These are phyloP conservation scores for Blastobotrys mokoenaii DNA, from an alignment of 805 yeast species.

Conservation along the genomic window DNA sequence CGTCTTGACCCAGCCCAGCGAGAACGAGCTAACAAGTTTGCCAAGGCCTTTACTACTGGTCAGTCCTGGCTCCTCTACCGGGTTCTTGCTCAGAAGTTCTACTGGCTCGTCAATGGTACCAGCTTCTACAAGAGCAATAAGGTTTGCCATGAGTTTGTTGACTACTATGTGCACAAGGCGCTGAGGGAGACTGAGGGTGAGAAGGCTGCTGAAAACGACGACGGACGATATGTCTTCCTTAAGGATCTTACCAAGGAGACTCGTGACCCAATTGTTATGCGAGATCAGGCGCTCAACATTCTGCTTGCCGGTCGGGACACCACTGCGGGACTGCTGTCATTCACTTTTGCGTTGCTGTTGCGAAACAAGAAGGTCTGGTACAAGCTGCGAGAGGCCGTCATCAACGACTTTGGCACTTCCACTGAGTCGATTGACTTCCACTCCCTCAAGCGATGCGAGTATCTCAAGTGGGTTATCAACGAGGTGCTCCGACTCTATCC, in stretches of 20 bases:
- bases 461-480: slow-evolving; percentile 36
- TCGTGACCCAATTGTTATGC: slow-evolving; percentile 37
- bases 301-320: slow-evolving; percentile 47
- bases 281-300: slow-evolving; percentile 43
- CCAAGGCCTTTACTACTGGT: slow-evolving; percentile 19
- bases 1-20: neutral
- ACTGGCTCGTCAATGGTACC: slow-evolving; percentile 13
- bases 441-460: slow-evolving; percentile 35
- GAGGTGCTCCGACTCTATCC: slow-evolving; percentile 41
- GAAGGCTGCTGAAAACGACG: slow-evolving; percentile 26
- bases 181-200: slow-evolving; percentile 18
- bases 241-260: slow-evolving; percentile 41
- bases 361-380: slow-evolving; percentile 26
- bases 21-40: slow-evolving; percentile 15
- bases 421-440: slow-evolving; percentile 31
- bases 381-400: slow-evolving; percentile 32
- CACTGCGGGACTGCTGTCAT: slow-evolving; percentile 42
- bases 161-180: slow-evolving; percentile 35
- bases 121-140: slow-evolving; percentile 30
- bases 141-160: slow-evolving; percentile 30
- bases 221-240: slow-evolving; percentile 36
- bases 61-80: slow-evolving; percentile 7
- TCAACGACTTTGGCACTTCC: slow-evolving; percentile 25
- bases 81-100: slow-evolving; percentile 14
- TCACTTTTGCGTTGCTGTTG: slow-evolving; percentile 36